A percentile compares a stretch with the other conserved stretches of the same genome.
phyloP scores from a whole-genome alignment of 2,329 filamentous ascomycete genomes.

The Apiospora aurea region DNA sequence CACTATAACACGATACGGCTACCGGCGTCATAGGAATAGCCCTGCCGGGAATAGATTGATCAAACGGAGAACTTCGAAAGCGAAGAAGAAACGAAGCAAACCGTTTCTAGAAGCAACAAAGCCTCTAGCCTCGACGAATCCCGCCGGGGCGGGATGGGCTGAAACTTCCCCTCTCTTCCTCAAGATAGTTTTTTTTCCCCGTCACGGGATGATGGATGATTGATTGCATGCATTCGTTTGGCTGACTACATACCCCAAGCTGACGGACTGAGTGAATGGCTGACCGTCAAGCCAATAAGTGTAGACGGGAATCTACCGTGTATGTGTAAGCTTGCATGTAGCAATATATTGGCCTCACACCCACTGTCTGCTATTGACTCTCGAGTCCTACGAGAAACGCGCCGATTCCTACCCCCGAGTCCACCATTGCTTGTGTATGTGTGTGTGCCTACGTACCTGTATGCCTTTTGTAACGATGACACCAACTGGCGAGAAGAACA shows the following conservation, averaged over 20 bases:
- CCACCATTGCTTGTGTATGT: neutral
- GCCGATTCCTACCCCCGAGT: neutral
- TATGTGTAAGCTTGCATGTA: constrained; percentile 4
- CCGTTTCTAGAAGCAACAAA: neutral
- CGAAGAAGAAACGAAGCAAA: neutral
- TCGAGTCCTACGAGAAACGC: neutral
- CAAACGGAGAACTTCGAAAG: neutral
- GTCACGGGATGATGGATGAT: neutral
- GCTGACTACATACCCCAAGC: neutral
- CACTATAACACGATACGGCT: neutral
- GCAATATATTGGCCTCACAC: constrained; percentile 17
- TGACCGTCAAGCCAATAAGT: neutral
- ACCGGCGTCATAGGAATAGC: neutral
- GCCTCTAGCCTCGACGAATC: neutral
- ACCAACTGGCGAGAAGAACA: neutral
- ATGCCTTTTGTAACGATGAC: neutral
- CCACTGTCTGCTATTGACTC: neutral
- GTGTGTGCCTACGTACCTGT: neutral
- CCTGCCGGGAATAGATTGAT: neutral
- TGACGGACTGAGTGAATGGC: neutral
- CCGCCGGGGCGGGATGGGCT: neutral
- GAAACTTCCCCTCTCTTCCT: neutral
- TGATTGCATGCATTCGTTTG: neutral
- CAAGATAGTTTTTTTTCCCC: neutral
- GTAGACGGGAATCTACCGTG: neutral